A percentile compares a stretch with the other conserved stretches of the same genome.
These are phyloP conservation scores for Astragalus membranaceus DNA, from an alignment of 306 rosid genomes.

Conservation along the genomic window DNA sequence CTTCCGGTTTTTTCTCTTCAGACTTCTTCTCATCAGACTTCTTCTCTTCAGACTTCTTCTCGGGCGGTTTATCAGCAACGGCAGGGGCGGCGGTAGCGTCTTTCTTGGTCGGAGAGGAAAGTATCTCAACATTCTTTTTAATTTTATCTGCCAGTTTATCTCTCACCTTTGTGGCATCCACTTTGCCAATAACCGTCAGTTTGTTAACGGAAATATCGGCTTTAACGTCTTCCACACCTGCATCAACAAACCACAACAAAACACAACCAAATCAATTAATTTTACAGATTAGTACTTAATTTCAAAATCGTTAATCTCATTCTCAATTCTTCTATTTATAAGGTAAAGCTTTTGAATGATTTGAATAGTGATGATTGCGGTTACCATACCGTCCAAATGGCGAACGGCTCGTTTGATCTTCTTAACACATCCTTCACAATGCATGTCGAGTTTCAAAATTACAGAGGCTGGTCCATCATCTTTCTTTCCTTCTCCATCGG, in stretches of 20 bases:
- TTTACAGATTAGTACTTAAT: no score
- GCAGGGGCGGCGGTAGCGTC: conserved; percentile 30
- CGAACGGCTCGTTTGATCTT: conserved; percentile 54
- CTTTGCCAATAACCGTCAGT: conserved; percentile 57
- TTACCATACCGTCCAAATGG: conserved; percentile 39
- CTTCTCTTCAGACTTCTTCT: conserved; percentile 25
- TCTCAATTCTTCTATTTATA: no score
- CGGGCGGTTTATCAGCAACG: conserved; percentile 32
- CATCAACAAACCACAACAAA: background rate
- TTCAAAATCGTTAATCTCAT: background rate
- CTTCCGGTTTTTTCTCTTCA: conserved; percentile 24
- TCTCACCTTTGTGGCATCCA: conserved; percentile 42
- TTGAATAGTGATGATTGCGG: no score
- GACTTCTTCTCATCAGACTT: conserved; percentile 51
- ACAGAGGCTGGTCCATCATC: conserved; percentile 34
- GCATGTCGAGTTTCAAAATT: conserved; percentile 66
- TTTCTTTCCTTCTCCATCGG: conserved; percentile 38
- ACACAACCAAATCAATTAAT: background rate
- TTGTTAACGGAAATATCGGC: conserved; percentile 47
- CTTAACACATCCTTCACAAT: conserved; percentile 83
- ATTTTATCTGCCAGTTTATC: conserved; percentile 51
- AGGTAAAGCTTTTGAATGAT: no score
- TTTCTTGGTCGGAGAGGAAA: conserved; percentile 58
- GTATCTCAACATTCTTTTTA: conserved; percentile 65
- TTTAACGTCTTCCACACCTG: conserved; percentile 69